Percentiles rank a stretch among this genome's conserved stretches.
These are phyloP conservation scores for Drechslera avenae DNA, from an alignment of 2,329 filamentous ascomycete species.

Conservation along the genomic window DNA sequence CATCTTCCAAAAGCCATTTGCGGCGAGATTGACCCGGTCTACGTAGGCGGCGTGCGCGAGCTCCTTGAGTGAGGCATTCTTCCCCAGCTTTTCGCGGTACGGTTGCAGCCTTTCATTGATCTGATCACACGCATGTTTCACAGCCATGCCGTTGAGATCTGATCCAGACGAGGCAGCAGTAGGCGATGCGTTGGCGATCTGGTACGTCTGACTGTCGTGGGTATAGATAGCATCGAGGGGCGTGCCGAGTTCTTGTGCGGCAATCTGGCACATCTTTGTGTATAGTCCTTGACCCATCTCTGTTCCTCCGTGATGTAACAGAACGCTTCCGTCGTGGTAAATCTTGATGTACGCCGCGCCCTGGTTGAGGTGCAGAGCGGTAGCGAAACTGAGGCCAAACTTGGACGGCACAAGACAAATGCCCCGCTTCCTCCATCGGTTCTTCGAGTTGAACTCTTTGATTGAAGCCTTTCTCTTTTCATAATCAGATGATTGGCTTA, in stretches of 20 bases:
- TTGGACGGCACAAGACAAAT: slow-evolving; percentile 88
- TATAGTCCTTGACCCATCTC: slow-evolving; percentile 97
- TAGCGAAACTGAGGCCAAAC: slow-evolving; percentile 90
- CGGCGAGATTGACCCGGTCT: slow-evolving; percentile 90
- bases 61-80: slow-evolving; percentile 78
- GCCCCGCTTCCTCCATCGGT: slow-evolving; percentile 93
- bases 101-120: slow-evolving; percentile 84
- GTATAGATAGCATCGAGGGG: slow-evolving; percentile 84
- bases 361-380: slow-evolving; percentile 91
- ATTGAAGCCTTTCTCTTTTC: slow-evolving; percentile 69
- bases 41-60: slow-evolving; percentile 91
- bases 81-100: slow-evolving; percentile 80
- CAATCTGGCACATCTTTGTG: slow-evolving; percentile 95
- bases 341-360: slow-evolving; percentile 92
- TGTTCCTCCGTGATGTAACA: slow-evolving; percentile 91
- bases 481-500: slow-evolving; percentile 76
- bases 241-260: slow-evolving; percentile 84
- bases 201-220: slow-evolving; percentile 84
- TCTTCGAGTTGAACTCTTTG: slow-evolving; percentile 75
- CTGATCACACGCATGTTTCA: slow-evolving; percentile 88
- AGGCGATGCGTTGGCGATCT: slow-evolving; percentile 85
- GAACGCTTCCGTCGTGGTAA: slow-evolving; percentile 89
- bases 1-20: slow-evolving; percentile 96
- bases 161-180: slow-evolving; percentile 93
- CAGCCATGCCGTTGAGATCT: slow-evolving; percentile 92